These are phyloP conservation scores for Blastocrithidia nonstop DNA, from an alignment of 208 protist species.

Conservation along the genomic window DNA sequence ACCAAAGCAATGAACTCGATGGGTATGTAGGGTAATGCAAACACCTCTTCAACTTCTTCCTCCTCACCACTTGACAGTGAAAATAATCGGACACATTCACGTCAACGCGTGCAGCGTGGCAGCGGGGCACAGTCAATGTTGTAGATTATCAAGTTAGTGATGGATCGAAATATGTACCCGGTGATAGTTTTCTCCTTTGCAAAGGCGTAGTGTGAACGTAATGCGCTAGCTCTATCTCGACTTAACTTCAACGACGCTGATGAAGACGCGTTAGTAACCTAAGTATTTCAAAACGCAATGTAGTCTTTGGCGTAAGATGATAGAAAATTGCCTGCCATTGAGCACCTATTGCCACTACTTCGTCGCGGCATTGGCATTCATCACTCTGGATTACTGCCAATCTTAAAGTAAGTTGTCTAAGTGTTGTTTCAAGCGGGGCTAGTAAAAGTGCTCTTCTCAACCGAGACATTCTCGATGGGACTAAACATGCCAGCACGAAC, in stretches of 20 bases:
- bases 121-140: conserved; percentile 49
- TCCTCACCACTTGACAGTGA: conserved; percentile 8
- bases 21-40: conserved; percentile 17
- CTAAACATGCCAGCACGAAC: conserved; percentile 99
- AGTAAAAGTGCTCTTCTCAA: conserved; percentile 98
- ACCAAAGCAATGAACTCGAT: conserved; percentile 87
- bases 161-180: conserved; percentile 94
- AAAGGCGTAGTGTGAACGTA: conserved; percentile 96
- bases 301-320: conserved; percentile 91
- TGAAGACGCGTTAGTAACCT: conserved; percentile 86
- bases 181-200: conserved; percentile 98
- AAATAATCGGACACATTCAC: conserved; percentile 6
- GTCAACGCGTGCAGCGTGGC: conserved; percentile 4
- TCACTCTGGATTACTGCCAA: conserved; percentile 98
- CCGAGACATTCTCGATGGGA: conserved; percentile 99
- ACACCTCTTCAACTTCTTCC: conserved; percentile 3
- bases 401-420: conserved; percentile 99
- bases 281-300: conserved; percentile 93
- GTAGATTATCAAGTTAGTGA: conserved; percentile 95
- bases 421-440: conserved; percentile 99
- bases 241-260: conserved; percentile 93
- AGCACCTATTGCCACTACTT: conserved; percentile 92
- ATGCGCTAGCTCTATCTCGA: conserved; percentile 86
- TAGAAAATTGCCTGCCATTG: conserved; percentile 84
- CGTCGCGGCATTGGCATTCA: conserved; percentile 98